Evolutionary conservation across 257 asterid species (phyloP).

Genomic region (Jacaranda copaia): DNA sequence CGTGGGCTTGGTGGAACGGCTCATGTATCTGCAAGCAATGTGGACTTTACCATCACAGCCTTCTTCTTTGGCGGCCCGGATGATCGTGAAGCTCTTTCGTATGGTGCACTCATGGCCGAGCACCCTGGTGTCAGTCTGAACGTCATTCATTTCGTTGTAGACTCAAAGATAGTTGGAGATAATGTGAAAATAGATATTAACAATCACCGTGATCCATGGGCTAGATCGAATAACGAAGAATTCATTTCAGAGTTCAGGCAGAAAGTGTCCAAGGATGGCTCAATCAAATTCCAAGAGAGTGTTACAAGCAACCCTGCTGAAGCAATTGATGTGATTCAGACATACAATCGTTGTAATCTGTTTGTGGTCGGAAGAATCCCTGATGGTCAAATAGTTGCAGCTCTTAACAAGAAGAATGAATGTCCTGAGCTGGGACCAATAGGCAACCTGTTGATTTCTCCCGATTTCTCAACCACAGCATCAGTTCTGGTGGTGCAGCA

Average conservation of each 20-base stretch:
- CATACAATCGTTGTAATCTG: conserved; percentile 46
- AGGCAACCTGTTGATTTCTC: conserved; percentile 53
- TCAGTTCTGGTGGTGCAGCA: conserved; percentile 75
- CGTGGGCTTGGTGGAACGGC: conserved; percentile 63
- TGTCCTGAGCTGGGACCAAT: conserved; percentile 66
- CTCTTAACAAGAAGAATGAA: conserved; percentile 43
- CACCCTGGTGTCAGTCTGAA: conserved; percentile 56
- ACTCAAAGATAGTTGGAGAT: conserved; percentile 40
- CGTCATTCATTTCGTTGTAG: conserved; percentile 47
- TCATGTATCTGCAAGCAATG: conserved; percentile 60
- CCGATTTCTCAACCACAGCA: conserved; percentile 49
- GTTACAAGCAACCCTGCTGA: conserved; percentile 39
- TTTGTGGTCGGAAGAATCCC: conserved; percentile 58
- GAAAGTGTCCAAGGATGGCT: conserved; percentile 28
- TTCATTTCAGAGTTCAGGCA: conserved; percentile 42
- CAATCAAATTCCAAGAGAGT: conserved; percentile 46
- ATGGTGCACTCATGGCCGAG: conserved; percentile 65
- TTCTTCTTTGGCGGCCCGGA: conserved; percentile 69
- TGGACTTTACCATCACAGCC: conserved; percentile 44
- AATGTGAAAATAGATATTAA: conserved; percentile 33
- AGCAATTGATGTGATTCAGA: conserved; percentile 37
- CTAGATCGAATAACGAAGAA: conserved; percentile 40
- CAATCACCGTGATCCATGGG: conserved; percentile 7
- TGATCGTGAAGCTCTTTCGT: conserved; percentile 63
- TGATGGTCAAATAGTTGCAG: conserved; percentile 51